Percentiles rank a stretch among this genome's conserved stretches.
Conservation (phyloP, 257 asterid species). For the Salvia rosmarinus region DNA sequence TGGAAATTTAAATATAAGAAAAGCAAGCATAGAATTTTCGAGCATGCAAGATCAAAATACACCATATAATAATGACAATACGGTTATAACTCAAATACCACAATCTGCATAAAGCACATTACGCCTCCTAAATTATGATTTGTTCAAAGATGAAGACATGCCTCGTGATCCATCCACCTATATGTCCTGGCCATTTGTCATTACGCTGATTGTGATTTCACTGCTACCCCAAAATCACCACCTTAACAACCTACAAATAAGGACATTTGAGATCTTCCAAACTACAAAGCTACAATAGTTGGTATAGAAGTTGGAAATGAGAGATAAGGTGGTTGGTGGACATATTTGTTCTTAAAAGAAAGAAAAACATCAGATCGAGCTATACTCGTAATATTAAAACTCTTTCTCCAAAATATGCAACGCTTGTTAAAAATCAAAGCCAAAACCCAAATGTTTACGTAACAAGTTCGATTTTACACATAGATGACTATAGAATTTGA, state of each 20-base stretch:
- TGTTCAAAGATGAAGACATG: slow-evolving; percentile 35
- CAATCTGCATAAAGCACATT: neutral
- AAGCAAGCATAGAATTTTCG: slow-evolving; percentile 10
- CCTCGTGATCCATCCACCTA: slow-evolving; percentile 40
- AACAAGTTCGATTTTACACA: neutral
- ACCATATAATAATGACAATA: neutral
- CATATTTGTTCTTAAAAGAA: slow-evolving; percentile 40
- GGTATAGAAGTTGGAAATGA: slow-evolving; percentile 26
- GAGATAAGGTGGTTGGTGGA: neutral
- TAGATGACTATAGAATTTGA: slow-evolving; percentile 20
- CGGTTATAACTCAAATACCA: neutral
- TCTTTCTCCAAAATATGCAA: neutral
- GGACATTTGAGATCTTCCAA: slow-evolving; percentile 31
- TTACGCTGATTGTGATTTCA: too few species aligned
- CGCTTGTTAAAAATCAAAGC: neutral
- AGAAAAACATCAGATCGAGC: slow-evolving; percentile 38
- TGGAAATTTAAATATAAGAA: neutral
- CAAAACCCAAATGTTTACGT: slow-evolving; percentile 5
- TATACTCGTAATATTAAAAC: slow-evolving; percentile 1
- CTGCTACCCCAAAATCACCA: too few species aligned
- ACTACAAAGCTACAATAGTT: slow-evolving; percentile 30
- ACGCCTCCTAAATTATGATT: slow-evolving; percentile 8
- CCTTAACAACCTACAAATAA: slow-evolving; percentile 13
- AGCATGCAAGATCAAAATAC: neutral
- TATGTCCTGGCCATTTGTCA: too few species aligned